Base-by-base conservation (phyloP, 805 yeast genomes). In the Metschnikowia lunata region DNA sequence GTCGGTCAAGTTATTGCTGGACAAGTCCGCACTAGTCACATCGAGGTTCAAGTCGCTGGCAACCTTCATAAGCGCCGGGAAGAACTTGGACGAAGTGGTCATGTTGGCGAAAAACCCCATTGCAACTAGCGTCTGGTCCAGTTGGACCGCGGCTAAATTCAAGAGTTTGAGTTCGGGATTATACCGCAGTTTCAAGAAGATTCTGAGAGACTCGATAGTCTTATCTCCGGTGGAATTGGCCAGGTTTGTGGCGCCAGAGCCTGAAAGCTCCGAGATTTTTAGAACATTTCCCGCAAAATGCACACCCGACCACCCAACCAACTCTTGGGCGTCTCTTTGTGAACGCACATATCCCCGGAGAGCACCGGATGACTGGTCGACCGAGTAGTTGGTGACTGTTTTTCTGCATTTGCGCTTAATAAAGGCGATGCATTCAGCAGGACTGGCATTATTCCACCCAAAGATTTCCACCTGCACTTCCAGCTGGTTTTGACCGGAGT, bases 21-120 rank as follows among this genome's bases (percentile, higher is more conserved):
- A 78, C 30, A 88, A 62, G 61, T 83, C 85, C 7, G 90, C 78
- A 45, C 88, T 82, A 28, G 82, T 83, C 4, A 89, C 83, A 26
- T 78, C 80, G n/a, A 71, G 49, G 44, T 70, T 69, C 41, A 65
- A 50, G 42, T 78, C 78, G 4, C 70, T 65, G 1, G 96, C 96
- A 8, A 91, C 64, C 59, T 84, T 86, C 85, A 91, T 79, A 51
- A 93, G 66, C 0, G 98, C 98, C 9, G 88, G 85, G 62, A 91
- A 88, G 76, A 89, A 83, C 63, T 91, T 93, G 11, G 90, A 75
- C 30, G 83, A 75, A 1, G 87, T 80, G 9, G 80, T 64, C 12
- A 76, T 67, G 5, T 81, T 67, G 12, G 78, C 75, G 49, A 89
- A 81, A 41, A 88, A 69, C 0, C 96, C 95, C 48, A 74, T 75